Percentiles rank a stretch among this genome's conserved stretches.
phyloP scores from a whole-genome alignment of 805 yeast genomes.

The Danielozyma ontarioensis region DNA sequence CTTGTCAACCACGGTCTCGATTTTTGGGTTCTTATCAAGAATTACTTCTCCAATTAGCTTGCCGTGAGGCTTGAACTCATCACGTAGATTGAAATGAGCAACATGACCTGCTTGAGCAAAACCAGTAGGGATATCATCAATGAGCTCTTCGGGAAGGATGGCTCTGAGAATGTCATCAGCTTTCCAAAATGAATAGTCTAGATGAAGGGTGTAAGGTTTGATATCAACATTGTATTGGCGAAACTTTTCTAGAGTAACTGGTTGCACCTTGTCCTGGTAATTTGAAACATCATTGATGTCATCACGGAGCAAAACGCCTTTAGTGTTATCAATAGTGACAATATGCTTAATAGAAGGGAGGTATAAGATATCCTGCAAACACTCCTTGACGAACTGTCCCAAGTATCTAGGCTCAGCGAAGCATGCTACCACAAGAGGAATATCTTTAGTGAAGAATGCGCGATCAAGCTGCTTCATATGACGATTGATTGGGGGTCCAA shows the following conservation, averaged over 20 bases:
- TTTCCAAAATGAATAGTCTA: constrained; percentile 81
- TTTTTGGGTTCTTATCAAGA: constrained; percentile 76
- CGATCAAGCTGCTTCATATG: constrained; percentile 65
- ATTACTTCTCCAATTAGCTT: constrained; percentile 82
- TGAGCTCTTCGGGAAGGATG: constrained; percentile 64
- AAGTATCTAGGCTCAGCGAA: constrained; percentile 63
- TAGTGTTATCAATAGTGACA: constrained; percentile 34
- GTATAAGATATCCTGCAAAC: constrained; percentile 57
- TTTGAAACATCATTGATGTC: constrained; percentile 35
- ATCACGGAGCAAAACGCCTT: constrained; percentile 61
- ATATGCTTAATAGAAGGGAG: constrained; percentile 71
- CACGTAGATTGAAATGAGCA: constrained; percentile 84
- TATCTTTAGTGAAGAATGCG: constrained; percentile 50
- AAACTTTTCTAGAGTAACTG: constrained; percentile 41
- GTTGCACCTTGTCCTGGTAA: constrained; percentile 33
- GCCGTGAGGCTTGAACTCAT: constrained; percentile 80
- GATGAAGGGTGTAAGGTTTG: constrained; percentile 45
- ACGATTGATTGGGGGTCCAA: constrained; percentile 64
- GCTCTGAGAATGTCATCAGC: constrained; percentile 80
- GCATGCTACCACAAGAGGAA: constrained; percentile 61
- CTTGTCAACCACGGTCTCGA: constrained; percentile 89
- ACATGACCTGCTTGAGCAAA: constrained; percentile 93
- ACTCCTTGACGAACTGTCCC: constrained; percentile 55
- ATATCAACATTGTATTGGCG: constrained; percentile 42
- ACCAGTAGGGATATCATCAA: constrained; percentile 80